Conservation (phyloP, 2,329 filamentous ascomycete species). For the Triangularia setosa region DNA sequence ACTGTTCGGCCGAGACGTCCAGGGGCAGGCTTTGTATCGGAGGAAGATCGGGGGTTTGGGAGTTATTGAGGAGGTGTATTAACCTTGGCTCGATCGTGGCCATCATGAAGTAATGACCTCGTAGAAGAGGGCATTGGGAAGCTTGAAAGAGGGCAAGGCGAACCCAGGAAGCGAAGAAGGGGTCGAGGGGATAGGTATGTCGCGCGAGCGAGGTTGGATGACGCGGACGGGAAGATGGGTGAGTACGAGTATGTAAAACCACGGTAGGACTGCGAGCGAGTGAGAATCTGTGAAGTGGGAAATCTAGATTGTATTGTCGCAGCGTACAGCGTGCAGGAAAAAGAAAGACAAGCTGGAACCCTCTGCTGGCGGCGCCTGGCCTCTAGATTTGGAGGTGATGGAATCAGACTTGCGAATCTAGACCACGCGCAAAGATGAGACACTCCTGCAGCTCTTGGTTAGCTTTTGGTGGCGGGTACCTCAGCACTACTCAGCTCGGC, state of each 20-base stretch:
- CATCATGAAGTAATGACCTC: constrained; percentile 45
- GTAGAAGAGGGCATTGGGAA: constrained; percentile 38
- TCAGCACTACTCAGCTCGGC: neutral
- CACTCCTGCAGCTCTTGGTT: constrained; percentile 3
- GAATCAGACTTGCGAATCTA: constrained; percentile 2
- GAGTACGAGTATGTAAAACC: neutral
- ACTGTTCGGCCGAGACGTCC: constrained; percentile 32
- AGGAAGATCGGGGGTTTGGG: constrained; percentile 50
- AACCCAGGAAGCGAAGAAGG: neutral
- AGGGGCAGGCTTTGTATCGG: constrained; percentile 48
- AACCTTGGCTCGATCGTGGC: constrained; percentile 65
- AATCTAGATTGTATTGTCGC: neutral
- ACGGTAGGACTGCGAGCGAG: neutral
- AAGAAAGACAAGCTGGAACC: constrained; percentile 2
- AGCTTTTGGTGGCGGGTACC: constrained; percentile 3
- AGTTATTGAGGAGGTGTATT: constrained; percentile 61
- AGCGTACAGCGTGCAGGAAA: neutral
- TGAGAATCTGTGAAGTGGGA: neutral
- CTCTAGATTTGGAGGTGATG: neutral
- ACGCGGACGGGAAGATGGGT: constrained; percentile 1
- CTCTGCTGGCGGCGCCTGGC: constrained; percentile 2
- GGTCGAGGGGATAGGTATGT: constrained; percentile 3
- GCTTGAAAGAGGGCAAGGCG: constrained; percentile 16
- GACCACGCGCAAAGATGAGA: constrained; percentile 3
- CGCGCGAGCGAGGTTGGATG: neutral